Conservation (phyloP, 805 yeast species). For the Yamadazyma ubonensis region DNA sequence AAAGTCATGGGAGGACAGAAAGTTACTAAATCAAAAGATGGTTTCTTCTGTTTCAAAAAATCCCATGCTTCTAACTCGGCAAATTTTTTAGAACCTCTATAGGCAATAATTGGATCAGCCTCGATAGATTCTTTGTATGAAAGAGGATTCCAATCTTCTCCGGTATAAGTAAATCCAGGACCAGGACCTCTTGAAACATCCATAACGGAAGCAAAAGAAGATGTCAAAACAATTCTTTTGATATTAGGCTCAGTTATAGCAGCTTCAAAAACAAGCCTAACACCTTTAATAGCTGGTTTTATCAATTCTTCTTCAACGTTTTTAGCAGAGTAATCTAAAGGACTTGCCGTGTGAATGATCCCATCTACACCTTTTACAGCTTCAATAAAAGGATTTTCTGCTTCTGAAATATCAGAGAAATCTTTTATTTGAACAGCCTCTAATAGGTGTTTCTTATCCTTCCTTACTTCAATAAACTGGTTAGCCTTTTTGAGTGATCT, state of each 20-base stretch:
- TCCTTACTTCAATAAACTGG: conserved; percentile 16
- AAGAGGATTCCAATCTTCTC: conserved; percentile 18
- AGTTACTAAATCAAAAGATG: conserved; percentile 17
- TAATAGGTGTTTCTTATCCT: conserved; percentile 14
- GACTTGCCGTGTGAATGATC: conserved; percentile 15
- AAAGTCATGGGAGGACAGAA: conserved; percentile 22
- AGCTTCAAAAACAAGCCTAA: conserved; percentile 14
- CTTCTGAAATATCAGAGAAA: conserved; percentile 10
- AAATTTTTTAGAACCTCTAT: conserved; percentile 20
- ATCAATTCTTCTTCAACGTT: conserved; percentile 18
- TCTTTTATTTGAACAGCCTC: conserved; percentile 18
- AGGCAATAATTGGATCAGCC: conserved; percentile 19
- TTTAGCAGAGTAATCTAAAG: conserved; percentile 15
- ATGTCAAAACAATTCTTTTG: conserved; percentile 21
- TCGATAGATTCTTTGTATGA: conserved; percentile 18
- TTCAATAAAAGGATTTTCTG: conserved; percentile 16
- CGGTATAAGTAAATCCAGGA: conserved; percentile 17
- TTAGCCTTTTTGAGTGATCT: conserved; percentile 19
- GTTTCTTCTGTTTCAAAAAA: conserved; percentile 15
- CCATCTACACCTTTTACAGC: conserved; percentile 17
- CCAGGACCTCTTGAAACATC: conserved; percentile 19
- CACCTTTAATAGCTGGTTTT: conserved; percentile 17
- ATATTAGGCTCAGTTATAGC: conserved; percentile 13
- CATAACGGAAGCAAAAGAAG: conserved; percentile 23
- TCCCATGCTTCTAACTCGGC: conserved; percentile 21